Percentiles rank a stretch among this genome's conserved stretches.
phyloP scores from a whole-genome alignment of 805 yeast genomes.

The Alloascoidea hylecoeti region DNA sequence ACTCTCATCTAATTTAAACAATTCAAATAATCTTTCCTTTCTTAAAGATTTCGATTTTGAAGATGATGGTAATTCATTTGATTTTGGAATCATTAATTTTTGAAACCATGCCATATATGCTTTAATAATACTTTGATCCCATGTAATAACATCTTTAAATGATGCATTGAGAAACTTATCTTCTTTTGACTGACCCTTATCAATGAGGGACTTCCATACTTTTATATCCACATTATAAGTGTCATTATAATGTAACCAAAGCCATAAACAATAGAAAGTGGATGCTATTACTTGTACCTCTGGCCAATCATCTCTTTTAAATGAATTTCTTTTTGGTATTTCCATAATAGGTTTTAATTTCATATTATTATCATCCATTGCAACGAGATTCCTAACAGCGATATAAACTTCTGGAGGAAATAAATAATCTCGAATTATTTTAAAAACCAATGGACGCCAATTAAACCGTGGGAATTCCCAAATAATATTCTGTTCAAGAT shows the following conservation, averaged over 20 bases:
- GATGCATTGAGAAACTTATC: conserved; percentile 13
- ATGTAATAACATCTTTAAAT: conserved; percentile 23
- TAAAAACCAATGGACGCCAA: conserved; percentile 25
- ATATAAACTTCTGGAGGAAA: conserved; percentile 36
- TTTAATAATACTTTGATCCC: conserved; percentile 32
- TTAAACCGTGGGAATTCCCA: conserved; percentile 9
- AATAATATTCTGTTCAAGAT: no score
- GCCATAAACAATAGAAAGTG: conserved; percentile 7
- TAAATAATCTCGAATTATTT: conserved; percentile 24
- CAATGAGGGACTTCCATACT: conserved; percentile 19
- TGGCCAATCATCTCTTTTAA: conserved; percentile 3
- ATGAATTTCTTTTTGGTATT: conserved; percentile 1
- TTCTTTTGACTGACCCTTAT: conserved; percentile 13
- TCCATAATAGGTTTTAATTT: conserved; percentile 3
- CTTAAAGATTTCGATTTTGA: no score
- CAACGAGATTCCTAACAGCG: conserved; percentile 13
- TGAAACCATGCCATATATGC: conserved; percentile 38
- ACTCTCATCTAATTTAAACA: no score
- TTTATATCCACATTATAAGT: conserved; percentile 10
- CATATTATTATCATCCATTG: background rate
- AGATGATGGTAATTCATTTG: background rate
- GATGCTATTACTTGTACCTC: conserved; percentile 6
- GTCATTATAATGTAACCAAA: conserved; percentile 13
- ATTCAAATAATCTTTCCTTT: no score
- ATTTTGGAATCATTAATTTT: conserved; percentile 11